These are phyloP conservation scores for Trametes meyenii DNA, from an alignment of 768 basidiomycete species.

Conservation along the genomic window DNA sequence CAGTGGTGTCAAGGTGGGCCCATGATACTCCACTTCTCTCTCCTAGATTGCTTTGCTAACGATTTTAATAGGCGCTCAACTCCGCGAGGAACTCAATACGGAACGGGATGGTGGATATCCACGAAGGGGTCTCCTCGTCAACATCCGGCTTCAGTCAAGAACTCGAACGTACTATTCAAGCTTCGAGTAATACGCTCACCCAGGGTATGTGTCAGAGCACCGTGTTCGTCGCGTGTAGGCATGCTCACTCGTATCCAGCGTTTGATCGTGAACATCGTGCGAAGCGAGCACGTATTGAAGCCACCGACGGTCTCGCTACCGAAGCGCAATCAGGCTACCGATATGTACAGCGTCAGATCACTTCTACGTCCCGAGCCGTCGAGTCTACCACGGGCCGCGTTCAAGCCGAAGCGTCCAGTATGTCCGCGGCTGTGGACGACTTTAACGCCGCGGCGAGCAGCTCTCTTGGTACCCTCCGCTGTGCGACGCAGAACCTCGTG, in stretches of 20 bases:
- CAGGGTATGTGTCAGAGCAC: slow-evolving; percentile 41
- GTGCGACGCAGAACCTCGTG: slow-evolving; percentile 51
- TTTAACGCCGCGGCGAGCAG: slow-evolving; percentile 47
- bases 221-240: background rate
- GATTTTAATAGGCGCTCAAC: slow-evolving; percentile 41
- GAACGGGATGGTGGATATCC: slow-evolving; percentile 48
- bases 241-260: slow-evolving; percentile 40
- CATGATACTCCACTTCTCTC: background rate
- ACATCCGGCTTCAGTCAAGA: slow-evolving; percentile 53
- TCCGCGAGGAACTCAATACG: slow-evolving; percentile 44
- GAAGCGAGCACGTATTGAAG: slow-evolving; percentile 71
- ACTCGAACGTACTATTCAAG: slow-evolving; percentile 51
- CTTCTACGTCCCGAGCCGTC: slow-evolving; percentile 51
- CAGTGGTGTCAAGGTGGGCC: slow-evolving; percentile 57
- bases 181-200: slow-evolving; percentile 45
- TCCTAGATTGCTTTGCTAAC: slow-evolving; percentile 12
- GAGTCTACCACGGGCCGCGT: slow-evolving; percentile 48
- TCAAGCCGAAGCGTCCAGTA: slow-evolving; percentile 49
- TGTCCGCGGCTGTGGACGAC: slow-evolving; percentile 44
- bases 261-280: slow-evolving; percentile 62
- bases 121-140: slow-evolving; percentile 48
- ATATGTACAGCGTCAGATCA: slow-evolving; percentile 51
- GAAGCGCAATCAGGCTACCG: slow-evolving; percentile 57
- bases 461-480: slow-evolving; percentile 52
- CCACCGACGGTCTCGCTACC: slow-evolving; percentile 49